These are phyloP conservation scores for Amylocystis lapponica DNA, from an alignment of 768 basidiomycete genomes.

Conservation along the genomic window DNA sequence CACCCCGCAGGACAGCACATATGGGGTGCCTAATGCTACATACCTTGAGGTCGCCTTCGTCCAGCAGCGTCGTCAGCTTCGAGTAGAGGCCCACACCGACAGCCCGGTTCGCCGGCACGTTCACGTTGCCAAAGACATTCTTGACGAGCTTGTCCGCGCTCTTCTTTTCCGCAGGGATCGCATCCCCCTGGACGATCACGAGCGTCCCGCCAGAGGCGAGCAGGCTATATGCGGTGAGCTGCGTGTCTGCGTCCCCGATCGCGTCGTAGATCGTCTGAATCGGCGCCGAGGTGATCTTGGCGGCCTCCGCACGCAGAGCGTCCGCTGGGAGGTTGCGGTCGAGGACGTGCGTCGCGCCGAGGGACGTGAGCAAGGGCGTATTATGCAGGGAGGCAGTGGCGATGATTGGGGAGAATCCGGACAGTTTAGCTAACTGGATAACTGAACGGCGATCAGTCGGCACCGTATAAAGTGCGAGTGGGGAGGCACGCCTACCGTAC, in stretches of 20 bases:
- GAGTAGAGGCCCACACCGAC: conserved; percentile 6
- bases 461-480: neutral
- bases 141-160: neutral
- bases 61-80: conserved; percentile 9
- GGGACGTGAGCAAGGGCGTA: conserved; percentile 12
- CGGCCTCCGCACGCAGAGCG: conserved; percentile 6
- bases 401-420: conserved; percentile 27
- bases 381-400: conserved; percentile 23
- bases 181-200: conserved; percentile 6
- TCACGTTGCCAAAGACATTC: neutral
- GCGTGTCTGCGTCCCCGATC: conserved; percentile 15
- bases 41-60: conserved; percentile 16
- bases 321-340: conserved; percentile 17
- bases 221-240: conserved; percentile 12
- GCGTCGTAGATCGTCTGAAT: conserved; percentile 20
- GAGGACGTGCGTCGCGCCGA: conserved; percentile 23
- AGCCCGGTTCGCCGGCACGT: neutral
- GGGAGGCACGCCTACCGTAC: conserved; percentile 10
- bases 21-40: conserved; percentile 13
- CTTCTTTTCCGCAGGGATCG: conserved; percentile 5
- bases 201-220: conserved; percentile 18
- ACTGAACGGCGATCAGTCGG: conserved; percentile 2
- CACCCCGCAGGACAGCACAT: conserved; percentile 3
- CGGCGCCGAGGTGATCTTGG: conserved; percentile 12
- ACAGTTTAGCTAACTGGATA: conserved; percentile 23